Percentiles rank a stretch among this genome's conserved stretches.
These are phyloP conservation scores for Geotrichum candidum DNA, from an alignment of 1,139 yeast genomes.

Conservation along the genomic window DNA sequence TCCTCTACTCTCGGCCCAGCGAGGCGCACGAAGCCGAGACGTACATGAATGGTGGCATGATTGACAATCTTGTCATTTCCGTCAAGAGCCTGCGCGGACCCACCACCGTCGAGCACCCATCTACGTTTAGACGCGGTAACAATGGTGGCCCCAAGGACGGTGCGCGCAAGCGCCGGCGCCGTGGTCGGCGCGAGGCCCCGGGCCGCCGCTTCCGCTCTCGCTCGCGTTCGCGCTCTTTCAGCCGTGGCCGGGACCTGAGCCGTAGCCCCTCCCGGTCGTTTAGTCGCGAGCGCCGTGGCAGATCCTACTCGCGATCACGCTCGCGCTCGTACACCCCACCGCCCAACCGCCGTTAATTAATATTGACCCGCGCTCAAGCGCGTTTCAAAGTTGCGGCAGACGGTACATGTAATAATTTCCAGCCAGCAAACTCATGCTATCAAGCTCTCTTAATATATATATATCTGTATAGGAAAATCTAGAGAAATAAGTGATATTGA, in stretches of 20 bases:
- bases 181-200: neutral
- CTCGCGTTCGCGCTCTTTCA: slow-evolving; percentile 9
- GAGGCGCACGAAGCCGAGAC: slow-evolving; percentile 25
- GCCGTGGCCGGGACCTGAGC: slow-evolving; percentile 14
- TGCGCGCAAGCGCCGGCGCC: neutral
- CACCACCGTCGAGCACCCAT: slow-evolving; percentile 12
- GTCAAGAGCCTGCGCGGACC: slow-evolving; percentile 19
- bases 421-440: too few relatives aligned
- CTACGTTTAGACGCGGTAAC: neutral
- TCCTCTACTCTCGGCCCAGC: slow-evolving; percentile 21
- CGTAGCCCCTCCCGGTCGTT: slow-evolving; percentile 7
- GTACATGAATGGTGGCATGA: slow-evolving; percentile 29
- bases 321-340: slow-evolving; percentile 8
- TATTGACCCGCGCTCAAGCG: too few relatives aligned
- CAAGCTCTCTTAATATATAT: too few relatives aligned
- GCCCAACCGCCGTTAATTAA: neutral
- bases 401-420: too few relatives aligned
- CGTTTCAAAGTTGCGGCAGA: too few relatives aligned
- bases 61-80: slow-evolving; percentile 22
- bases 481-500: too few relatives aligned
- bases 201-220: neutral
- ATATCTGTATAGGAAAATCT: too few relatives aligned
- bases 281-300: neutral
- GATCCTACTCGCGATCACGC: slow-evolving; percentile 6
- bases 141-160: slow-evolving; percentile 6